These are phyloP conservation scores for Detonula confervacea DNA, from an alignment of 352 stramenopile species.

Conservation along the genomic window DNA sequence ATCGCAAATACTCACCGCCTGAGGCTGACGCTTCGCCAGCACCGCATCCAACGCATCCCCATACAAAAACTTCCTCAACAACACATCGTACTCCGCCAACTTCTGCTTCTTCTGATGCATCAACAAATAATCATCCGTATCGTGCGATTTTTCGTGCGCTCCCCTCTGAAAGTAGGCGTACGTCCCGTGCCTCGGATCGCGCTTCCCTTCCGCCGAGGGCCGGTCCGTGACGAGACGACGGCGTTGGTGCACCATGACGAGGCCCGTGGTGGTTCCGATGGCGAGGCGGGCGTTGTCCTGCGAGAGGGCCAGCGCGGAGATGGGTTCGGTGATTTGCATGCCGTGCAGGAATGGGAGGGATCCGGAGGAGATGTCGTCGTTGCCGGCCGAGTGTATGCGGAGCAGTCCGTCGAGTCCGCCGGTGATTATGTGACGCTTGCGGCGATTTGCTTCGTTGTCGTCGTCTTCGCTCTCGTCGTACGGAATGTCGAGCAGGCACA, in stretches of 20 bases:
- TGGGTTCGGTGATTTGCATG: constrained; percentile 62
- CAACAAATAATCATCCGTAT: constrained; percentile 71
- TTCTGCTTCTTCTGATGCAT: constrained; percentile 87
- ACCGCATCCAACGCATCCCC: constrained; percentile 94
- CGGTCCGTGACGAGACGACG: constrained; percentile 51
- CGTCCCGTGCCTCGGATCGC: constrained; percentile 68
- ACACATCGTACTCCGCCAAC: constrained; percentile 91
- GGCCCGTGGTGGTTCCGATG: constrained; percentile 69
- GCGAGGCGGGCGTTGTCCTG: constrained; percentile 63
- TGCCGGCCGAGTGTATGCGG: constrained; percentile 68
- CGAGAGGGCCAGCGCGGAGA: constrained; percentile 65
- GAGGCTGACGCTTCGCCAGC: constrained; percentile 90
- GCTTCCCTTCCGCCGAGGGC: too few relatives aligned
- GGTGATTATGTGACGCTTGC: constrained; percentile 68
- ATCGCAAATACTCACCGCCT: constrained; percentile 85
- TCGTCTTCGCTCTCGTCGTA: constrained; percentile 40
- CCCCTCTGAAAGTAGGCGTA: constrained; percentile 79
- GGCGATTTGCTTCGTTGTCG: constrained; percentile 24
- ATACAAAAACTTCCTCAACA: constrained; percentile 95
- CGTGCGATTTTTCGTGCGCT: constrained; percentile 60
- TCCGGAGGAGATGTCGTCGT: constrained; percentile 36
- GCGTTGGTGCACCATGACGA: constrained; percentile 66
- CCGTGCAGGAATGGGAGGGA: constrained; percentile 67
- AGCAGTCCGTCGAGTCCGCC: constrained; percentile 73
- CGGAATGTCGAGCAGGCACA: constrained; percentile 60